Evolutionary conservation across 78 protist species (phyloP).

Genomic region (Dictyostelium firmibasis): DNA sequence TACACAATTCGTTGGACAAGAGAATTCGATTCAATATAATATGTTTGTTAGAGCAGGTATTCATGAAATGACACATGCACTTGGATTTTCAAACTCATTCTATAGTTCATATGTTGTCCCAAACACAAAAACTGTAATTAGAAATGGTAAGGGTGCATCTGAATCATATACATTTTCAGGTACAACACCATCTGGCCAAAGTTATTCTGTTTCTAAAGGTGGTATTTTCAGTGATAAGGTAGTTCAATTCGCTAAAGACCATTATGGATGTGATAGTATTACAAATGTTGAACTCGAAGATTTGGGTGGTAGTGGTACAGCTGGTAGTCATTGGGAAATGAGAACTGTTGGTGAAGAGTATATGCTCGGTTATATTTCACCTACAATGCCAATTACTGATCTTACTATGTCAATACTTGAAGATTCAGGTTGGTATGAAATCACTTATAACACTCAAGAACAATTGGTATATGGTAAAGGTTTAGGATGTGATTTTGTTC

Average conservation of each 20-base stretch:
- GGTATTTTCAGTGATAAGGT: background rate
- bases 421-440: conserved; percentile 65
- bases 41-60: background rate
- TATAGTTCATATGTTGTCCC: background rate
- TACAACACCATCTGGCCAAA: background rate
- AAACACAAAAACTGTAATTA: background rate
- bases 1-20: background rate
- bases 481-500: background rate
- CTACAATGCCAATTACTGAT: conserved; percentile 38
- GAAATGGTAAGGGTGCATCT: background rate
- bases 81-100: conserved; percentile 16
- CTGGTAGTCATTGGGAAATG: conserved; percentile 82
- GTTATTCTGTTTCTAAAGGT: background rate
- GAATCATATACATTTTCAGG: background rate
- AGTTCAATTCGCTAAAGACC: background rate
- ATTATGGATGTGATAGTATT: conserved; percentile 33
- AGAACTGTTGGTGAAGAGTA: conserved; percentile 55
- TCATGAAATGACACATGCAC: conserved; percentile 44
- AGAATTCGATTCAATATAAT: background rate
- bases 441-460: background rate
- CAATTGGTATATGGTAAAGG: conserved; percentile 11
- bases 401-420: background rate
- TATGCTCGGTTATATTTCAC: conserved; percentile 40
- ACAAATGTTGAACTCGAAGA: conserved; percentile 67
- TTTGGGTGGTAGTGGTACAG: conserved; percentile 64